These are phyloP conservation scores for Elsinoe ampelina DNA, from an alignment of 2,329 filamentous ascomycete species.

Conservation along the genomic window DNA sequence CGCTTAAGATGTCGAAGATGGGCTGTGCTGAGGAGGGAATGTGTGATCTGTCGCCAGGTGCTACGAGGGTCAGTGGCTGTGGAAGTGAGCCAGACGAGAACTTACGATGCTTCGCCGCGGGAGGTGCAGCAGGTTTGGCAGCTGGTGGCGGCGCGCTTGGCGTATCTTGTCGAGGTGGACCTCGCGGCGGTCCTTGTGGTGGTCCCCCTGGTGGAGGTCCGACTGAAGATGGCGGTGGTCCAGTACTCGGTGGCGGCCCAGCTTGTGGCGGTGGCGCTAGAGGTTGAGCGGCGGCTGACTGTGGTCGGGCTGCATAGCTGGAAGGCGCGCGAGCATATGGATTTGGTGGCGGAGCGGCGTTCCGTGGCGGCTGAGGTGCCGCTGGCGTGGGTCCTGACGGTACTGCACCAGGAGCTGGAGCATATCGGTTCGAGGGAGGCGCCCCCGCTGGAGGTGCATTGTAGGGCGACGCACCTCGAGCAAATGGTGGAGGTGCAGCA, in stretches of 20 bases:
- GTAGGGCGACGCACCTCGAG: constrained; percentile 75
- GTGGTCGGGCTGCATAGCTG: constrained; percentile 13
- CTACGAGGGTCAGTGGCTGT: constrained; percentile 24
- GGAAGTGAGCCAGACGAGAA: constrained; percentile 18
- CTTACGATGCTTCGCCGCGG: constrained; percentile 62
- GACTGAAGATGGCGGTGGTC: constrained; percentile 35
- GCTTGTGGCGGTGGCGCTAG: not conserved
- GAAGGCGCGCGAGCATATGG: constrained; percentile 30
- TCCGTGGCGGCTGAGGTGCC: constrained; percentile 31
- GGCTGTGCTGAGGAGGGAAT: constrained; percentile 69
- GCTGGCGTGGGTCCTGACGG: constrained; percentile 30
- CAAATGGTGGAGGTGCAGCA: constrained; percentile 48
- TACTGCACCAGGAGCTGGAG: constrained; percentile 53
- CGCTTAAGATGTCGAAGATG: constrained; percentile 69
- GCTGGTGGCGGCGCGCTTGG: constrained; percentile 29
- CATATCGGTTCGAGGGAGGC: constrained; percentile 67
- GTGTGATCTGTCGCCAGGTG: constrained; percentile 70
- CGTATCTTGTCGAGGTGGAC: constrained; percentile 40
- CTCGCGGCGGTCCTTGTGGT: constrained; percentile 39
- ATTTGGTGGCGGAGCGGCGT: constrained; percentile 37
- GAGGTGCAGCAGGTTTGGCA: constrained; percentile 34
- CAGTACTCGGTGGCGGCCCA: constrained; percentile 26
- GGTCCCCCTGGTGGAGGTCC: constrained; percentile 32
- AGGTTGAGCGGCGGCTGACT: constrained; percentile 1
- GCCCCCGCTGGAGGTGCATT: constrained; percentile 62